A percentile compares a stretch with the other conserved stretches of the same genome.
phyloP scores from a whole-genome alignment of 31 red algal genomes.

The Odonthalia washingtoniensis region DNA sequence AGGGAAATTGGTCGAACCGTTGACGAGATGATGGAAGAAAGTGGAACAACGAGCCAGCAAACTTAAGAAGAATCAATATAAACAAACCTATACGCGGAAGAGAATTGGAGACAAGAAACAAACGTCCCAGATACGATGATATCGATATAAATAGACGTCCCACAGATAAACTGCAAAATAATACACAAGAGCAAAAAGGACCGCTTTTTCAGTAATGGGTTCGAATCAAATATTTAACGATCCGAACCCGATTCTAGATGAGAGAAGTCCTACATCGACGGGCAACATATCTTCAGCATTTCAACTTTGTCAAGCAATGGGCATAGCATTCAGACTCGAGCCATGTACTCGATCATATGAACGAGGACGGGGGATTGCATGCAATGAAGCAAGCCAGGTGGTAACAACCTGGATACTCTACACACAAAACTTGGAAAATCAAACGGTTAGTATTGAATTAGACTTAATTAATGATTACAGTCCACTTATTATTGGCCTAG shows the following conservation, averaged over 20 bases:
- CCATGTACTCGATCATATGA: not conserved
- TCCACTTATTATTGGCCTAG: constrained; percentile 18
- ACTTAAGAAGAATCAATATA: too few species aligned
- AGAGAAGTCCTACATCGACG: constrained; percentile 21
- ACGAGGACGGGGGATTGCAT: not conserved
- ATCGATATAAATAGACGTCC: too few species aligned
- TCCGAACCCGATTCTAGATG: constrained; percentile 40
- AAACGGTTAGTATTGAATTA: not conserved
- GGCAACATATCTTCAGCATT: constrained; percentile 10
- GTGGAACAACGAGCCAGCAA: too few species aligned
- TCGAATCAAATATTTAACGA: too few species aligned
- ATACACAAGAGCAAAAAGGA: too few species aligned
- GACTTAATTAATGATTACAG: constrained; percentile 12
- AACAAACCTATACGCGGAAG: too few species aligned
- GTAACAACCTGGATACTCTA: constrained; percentile 25
- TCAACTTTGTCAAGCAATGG: not conserved
- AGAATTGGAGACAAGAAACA: too few species aligned
- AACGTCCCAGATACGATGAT: too few species aligned
- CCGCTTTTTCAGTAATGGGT: too few species aligned
- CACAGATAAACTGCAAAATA: too few species aligned
- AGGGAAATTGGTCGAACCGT: too few species aligned
- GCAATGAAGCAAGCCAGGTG: not conserved
- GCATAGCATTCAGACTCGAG: not conserved
- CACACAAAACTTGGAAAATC: constrained; percentile 9
- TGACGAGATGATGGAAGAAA: too few species aligned